Percentiles rank a stretch among this genome's conserved stretches.
Conservation (phyloP, 208 protist species). For the Vickermania ingenoplastis region DNA sequence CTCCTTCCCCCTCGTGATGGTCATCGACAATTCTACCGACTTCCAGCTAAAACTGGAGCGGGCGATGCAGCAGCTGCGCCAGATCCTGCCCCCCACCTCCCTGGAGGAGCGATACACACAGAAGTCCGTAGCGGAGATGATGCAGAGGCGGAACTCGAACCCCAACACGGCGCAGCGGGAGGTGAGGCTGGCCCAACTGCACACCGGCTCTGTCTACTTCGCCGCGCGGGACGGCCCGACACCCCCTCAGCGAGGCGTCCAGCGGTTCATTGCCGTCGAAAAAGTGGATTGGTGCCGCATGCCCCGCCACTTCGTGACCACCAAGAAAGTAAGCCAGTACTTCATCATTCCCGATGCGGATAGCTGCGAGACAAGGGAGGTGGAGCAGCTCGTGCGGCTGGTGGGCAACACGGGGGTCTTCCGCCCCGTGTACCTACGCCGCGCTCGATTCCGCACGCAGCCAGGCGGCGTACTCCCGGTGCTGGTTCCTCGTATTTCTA, state of each 20-base stretch:
- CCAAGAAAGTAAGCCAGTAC: background rate
- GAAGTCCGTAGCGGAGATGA: background rate
- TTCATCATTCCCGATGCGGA: background rate
- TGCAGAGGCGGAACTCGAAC: background rate
- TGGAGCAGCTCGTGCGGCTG: slow-evolving; percentile 18
- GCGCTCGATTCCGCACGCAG: slow-evolving; percentile 11
- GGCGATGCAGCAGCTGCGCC: slow-evolving; percentile 15
- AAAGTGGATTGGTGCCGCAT: background rate
- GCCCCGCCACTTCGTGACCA: background rate
- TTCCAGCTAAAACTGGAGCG: slow-evolving; percentile 42
- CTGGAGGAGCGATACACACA: background rate
- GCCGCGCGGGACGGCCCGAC: background rate
- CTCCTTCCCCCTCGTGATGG: slow-evolving; percentile 22
- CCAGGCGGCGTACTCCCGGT: background rate
- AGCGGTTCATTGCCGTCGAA: background rate
- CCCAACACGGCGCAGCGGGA: background rate
- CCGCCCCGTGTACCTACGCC: slow-evolving; percentile 18
- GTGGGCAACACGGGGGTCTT: background rate
- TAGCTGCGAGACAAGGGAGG: background rate
- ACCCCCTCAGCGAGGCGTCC: background rate
- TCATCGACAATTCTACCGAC: slow-evolving; percentile 30
- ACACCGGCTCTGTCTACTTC: background rate
- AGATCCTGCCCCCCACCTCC: slow-evolving; percentile 11
- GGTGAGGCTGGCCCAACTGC: background rate
- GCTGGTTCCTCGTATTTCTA: background rate